Evolutionary conservation across 805 yeast species (phyloP), one percentile per base, ranked within the genome.

Genomic region (Kodamaea jinghongensis): DNA sequence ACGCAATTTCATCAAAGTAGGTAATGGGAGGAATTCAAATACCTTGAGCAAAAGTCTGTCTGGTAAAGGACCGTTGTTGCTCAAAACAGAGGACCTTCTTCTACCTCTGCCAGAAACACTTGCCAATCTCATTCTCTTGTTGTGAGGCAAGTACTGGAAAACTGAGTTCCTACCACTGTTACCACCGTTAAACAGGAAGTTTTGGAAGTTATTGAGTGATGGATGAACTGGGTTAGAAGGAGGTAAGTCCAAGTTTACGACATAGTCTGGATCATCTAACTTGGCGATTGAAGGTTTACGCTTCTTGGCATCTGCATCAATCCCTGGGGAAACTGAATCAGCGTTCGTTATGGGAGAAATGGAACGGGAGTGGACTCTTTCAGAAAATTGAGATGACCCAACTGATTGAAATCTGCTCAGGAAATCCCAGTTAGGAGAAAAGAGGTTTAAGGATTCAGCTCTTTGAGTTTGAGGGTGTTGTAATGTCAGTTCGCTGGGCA

Each of bases 1-100:
- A 39, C 83, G 65, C 45, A 78, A 48, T 49, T 70, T 75, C 84
- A 83, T 78, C 42, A 81, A 59, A n/a, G 72, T 75, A 1, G 79
- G 81, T 20, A 85, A 63, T 6, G 75, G 67, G 32, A 83, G 55
- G 42, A 63, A 63, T 29, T 70, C 70, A 47, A 85, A 81, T 1
- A 81, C 72, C 42, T 63, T 62, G 17, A 81, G 54, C 29, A 83
- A 60, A 4, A 83, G 54, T 13, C 75, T 62, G 55, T 83, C 90
- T 0, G 88, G 81, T 23, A 84, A 60, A 1, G 80, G 76, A 4
- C 83, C 80, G 26, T 55, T 52, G 33, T 73, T 68, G 15, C 73
- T 70, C 34, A 82, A 57, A 3, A 79, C 64, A 0, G 86, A 79
- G 0, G 86, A 78, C 39, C 81, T 63, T 39, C 86, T 64, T 23